Conservation (phyloP, 208 protist genomes). For the Phytomonas sp. region DNA sequence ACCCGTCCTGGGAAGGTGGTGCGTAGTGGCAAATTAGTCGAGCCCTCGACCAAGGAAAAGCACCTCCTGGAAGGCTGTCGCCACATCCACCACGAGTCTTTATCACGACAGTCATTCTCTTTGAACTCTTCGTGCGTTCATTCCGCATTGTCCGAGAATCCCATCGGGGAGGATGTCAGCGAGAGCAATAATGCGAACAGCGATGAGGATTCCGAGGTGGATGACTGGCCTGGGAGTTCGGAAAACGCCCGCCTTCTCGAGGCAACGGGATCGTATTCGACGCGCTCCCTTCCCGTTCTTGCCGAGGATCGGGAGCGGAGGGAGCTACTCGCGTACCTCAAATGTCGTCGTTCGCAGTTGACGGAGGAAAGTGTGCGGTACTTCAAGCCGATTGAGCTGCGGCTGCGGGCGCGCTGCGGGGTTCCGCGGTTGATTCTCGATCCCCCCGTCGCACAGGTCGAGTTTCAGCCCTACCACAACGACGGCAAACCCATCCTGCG, state of each 20-base stretch:
- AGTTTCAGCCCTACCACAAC: constrained; percentile 2
- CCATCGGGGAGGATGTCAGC: background rate
- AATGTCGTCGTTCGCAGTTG: constrained; percentile 31
- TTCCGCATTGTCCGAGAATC: background rate
- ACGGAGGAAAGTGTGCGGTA: constrained; percentile 37
- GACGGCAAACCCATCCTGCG: constrained; percentile 24
- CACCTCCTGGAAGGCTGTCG: constrained; percentile 16
- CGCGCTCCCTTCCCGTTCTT: constrained; percentile 34
- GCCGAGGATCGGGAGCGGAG: constrained; percentile 58
- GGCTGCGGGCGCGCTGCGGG: constrained; percentile 65
- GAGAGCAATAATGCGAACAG: constrained; percentile 5
- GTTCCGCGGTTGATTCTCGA: constrained; percentile 59
- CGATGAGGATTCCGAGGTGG: constrained; percentile 9
- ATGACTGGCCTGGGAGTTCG: background rate
- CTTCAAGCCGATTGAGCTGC: constrained; percentile 76
- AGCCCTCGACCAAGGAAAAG: constrained; percentile 28
- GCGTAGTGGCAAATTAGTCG: constrained; percentile 34
- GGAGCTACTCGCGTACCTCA: constrained; percentile 52
- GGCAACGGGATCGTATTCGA: constrained; percentile 6
- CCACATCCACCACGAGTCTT: background rate
- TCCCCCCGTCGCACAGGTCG: constrained; percentile 42
- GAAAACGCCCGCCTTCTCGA: constrained; percentile 1
- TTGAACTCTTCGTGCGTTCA: background rate
- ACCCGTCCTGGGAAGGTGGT: constrained; percentile 48
- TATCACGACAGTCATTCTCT: background rate